These are phyloP conservation scores for Penicillium pulvis DNA, from an alignment of 495 filamentous ascomycete genomes.

Conservation along the genomic window DNA sequence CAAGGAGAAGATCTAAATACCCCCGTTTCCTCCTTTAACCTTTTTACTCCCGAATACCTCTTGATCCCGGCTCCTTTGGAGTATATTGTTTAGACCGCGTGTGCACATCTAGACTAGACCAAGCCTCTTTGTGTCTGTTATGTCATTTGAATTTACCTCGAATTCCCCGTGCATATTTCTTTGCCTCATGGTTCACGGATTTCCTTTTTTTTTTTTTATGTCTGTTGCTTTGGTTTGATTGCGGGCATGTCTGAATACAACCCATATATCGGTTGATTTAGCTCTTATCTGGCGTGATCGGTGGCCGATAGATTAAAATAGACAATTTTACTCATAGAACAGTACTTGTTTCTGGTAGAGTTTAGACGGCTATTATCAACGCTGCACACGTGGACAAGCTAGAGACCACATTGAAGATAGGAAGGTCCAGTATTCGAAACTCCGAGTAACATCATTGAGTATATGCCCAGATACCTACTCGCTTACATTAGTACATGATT, in stretches of 20 bases:
- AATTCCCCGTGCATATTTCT: conserved; percentile 26
- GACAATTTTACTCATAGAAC: conserved; percentile 4
- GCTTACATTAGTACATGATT: too few relatives aligned
- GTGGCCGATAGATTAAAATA: conserved; percentile 32
- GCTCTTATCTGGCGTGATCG: conserved; percentile 20
- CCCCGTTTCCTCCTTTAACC: neutral
- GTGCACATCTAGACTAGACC: conserved; percentile 18
- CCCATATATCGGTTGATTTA: conserved; percentile 16
- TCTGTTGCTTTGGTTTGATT: conserved; percentile 20
- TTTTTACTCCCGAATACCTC: conserved; percentile 5
- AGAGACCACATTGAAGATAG: too few relatives aligned
- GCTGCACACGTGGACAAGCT: too few relatives aligned
- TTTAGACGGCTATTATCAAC: too few relatives aligned
- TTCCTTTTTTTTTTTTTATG: conserved; percentile 25
- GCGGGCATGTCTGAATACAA: conserved; percentile 8
- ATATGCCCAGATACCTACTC: too few relatives aligned
- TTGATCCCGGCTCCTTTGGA: conserved; percentile 19
- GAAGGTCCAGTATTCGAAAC: too few relatives aligned
- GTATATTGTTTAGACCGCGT: conserved; percentile 17
- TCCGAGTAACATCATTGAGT: too few relatives aligned
- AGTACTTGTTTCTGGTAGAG: neutral
- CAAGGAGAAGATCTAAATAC: conserved; percentile 7
- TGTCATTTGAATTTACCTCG: conserved; percentile 13
- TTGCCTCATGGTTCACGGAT: conserved; percentile 24
- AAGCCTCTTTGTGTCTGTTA: neutral